phyloP scores from a whole-genome alignment of 2,329 filamentous ascomycete species.

The Alternaria brassicicola region DNA sequence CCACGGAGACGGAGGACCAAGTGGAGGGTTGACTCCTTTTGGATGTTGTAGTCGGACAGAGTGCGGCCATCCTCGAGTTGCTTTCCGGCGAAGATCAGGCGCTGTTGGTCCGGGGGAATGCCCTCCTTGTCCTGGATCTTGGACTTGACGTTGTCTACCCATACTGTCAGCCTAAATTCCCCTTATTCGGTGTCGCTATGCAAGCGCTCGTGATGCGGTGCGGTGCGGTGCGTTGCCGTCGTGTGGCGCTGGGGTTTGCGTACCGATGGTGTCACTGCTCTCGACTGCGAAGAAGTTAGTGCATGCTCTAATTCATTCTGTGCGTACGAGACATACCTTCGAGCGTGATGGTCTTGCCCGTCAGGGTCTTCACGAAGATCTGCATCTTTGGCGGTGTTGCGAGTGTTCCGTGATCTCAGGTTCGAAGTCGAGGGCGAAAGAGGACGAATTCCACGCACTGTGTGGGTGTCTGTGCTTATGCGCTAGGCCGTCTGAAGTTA shows the following conservation, averaged over 20 bases:
- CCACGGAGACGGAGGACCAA: conserved; percentile 98
- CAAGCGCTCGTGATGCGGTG: conserved; percentile 17
- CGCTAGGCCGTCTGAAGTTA: conserved; percentile 15
- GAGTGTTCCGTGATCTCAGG: conserved; percentile 36
- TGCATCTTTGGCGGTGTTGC: conserved; percentile 42
- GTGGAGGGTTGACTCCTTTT: conserved; percentile 99
- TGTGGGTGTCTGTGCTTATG: conserved; percentile 25
- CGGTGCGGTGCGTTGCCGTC: conserved; percentile 17
- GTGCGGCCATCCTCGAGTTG: conserved; percentile 98
- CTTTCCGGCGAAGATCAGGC: conserved; percentile 98
- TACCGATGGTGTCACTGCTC: conserved; percentile 83
- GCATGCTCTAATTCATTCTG: not conserved
- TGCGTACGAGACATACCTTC: conserved; percentile 61
- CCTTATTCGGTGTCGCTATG: not conserved
- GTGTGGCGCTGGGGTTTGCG: conserved; percentile 28
- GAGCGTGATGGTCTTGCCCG: conserved; percentile 99
- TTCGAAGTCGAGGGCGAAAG: conserved; percentile 28
- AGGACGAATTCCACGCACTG: conserved; percentile 24
- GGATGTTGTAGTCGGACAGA: conserved; percentile 98
- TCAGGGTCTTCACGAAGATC: conserved; percentile 97
- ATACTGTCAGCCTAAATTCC: conserved; percentile 25
- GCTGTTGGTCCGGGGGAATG: conserved; percentile 97
- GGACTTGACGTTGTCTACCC: conserved; percentile 92
- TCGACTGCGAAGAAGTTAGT: conserved; percentile 67
- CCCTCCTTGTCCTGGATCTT: conserved; percentile 99